phyloP scores from a whole-genome alignment of 805 yeast species.

The Saccharomycopsis sp. region DNA sequence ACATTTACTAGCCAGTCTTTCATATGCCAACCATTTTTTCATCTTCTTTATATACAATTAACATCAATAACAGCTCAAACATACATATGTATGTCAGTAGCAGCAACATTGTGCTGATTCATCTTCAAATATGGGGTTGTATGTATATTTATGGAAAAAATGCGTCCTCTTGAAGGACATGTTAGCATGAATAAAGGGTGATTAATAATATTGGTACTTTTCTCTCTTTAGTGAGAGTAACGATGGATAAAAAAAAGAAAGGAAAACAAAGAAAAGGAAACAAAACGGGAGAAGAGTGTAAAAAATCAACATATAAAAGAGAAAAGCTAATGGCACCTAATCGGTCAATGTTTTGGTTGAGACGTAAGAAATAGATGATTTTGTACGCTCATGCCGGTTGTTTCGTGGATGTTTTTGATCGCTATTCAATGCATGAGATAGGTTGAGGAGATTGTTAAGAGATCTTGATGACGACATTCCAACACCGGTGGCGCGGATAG shows the following conservation, averaged over 20 bases:
- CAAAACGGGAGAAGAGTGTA: neutral
- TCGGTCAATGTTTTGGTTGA: slow-evolving; percentile 17
- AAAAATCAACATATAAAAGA: neutral
- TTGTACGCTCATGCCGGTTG: slow-evolving; percentile 16
- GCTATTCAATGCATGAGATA: slow-evolving; percentile 11
- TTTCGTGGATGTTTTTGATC: neutral
- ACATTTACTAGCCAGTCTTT: neutral
- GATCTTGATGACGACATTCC: slow-evolving; percentile 19
- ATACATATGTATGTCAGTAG: no score
- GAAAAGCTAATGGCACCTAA: neutral
- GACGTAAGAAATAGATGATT: slow-evolving; percentile 16
- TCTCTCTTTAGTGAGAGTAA: neutral
- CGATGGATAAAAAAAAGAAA: neutral
- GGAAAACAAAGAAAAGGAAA: neutral
- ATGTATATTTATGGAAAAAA: no score
- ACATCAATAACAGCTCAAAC: no score
- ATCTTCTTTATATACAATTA: no score
- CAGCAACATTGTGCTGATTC: no score
- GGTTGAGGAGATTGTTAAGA: slow-evolving; percentile 19
- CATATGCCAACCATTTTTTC: no score
- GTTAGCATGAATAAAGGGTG: neutral
- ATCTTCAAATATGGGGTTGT: no score
- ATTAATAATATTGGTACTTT: neutral
- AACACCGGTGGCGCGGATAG: neutral
- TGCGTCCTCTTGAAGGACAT: no score